These are phyloP conservation scores for Backusella sp. DNA, from an alignment of 192 early-diverging fungal genomes.

Conservation along the genomic window DNA sequence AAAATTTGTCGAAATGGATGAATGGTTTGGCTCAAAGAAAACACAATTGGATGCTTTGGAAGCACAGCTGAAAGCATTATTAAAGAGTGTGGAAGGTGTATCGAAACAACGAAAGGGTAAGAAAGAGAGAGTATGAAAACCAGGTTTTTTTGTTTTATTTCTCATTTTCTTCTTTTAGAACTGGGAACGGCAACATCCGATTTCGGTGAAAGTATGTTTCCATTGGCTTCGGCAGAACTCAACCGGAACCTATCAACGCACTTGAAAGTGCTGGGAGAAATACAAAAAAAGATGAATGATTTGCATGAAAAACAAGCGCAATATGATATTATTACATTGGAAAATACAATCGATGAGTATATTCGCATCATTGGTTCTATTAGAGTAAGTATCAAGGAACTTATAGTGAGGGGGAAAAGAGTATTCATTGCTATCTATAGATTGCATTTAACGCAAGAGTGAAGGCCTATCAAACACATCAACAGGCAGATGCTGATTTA, in stretches of 20 bases:
- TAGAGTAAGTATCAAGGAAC: slow-evolving; percentile 43
- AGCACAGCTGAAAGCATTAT: slow-evolving; percentile 70
- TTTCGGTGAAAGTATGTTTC: slow-evolving; percentile 76
- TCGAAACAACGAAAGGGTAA: slow-evolving; percentile 68
- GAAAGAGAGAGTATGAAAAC: neutral
- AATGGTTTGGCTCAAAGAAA: slow-evolving; percentile 76
- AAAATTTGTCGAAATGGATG: slow-evolving; percentile 74
- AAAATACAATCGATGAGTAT: slow-evolving; percentile 85
- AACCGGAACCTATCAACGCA: slow-evolving; percentile 65
- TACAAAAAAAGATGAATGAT: slow-evolving; percentile 78
- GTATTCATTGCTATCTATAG: slow-evolving; percentile 20
- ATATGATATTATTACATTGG: slow-evolving; percentile 70
- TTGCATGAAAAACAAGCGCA: slow-evolving; percentile 78
- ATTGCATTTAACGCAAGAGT: slow-evolving; percentile 74
- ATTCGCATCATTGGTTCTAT: slow-evolving; percentile 83
- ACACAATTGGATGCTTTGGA: slow-evolving; percentile 76
- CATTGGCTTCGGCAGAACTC: slow-evolving; percentile 70
- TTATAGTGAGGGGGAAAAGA: too few relatives aligned
- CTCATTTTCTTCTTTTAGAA: slow-evolving; percentile 35
- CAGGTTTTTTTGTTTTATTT: neutral
- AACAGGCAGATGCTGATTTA: slow-evolving; percentile 66
- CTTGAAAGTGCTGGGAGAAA: slow-evolving; percentile 69
- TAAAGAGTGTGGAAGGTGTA: slow-evolving; percentile 76
- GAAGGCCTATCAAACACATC: slow-evolving; percentile 66
- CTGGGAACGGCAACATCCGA: slow-evolving; percentile 70